phyloP scores from a whole-genome alignment of 768 basidiomycete genomes.

The Boletus eberwhitei region DNA sequence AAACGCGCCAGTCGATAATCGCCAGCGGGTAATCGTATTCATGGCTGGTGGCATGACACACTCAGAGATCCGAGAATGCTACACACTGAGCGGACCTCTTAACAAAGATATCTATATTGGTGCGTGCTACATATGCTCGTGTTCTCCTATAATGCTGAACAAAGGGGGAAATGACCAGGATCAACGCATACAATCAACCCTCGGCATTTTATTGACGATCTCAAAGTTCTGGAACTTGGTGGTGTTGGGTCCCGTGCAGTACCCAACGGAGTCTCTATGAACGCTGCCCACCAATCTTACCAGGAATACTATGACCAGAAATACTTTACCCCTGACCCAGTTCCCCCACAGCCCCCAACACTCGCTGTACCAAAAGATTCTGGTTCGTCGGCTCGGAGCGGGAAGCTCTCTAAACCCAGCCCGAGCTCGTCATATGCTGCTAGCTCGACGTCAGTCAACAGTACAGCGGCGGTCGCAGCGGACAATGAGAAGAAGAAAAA shows the following conservation, averaged over 20 bases:
- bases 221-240: slow-evolving; percentile 83
- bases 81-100: slow-evolving; percentile 66
- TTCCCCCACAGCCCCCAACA: slow-evolving; percentile 29
- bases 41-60: slow-evolving; percentile 95
- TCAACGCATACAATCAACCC: slow-evolving; percentile 89
- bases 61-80: slow-evolving; percentile 89
- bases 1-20: slow-evolving; percentile 47
- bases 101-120: slow-evolving; percentile 93
- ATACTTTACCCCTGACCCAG: slow-evolving; percentile 49
- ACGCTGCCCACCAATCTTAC: slow-evolving; percentile 46
- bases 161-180: slow-evolving; percentile 43
- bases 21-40: slow-evolving; percentile 83
- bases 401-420: slow-evolving; percentile 33
- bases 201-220: slow-evolving; percentile 77
- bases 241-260: slow-evolving; percentile 75
- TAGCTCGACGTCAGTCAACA: slow-evolving; percentile 46
- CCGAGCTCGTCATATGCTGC: slow-evolving; percentile 50
- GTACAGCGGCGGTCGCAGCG: slow-evolving; percentile 34
- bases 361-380: slow-evolving; percentile 28
- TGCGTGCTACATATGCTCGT: slow-evolving; percentile 44
- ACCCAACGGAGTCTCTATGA: slow-evolving; percentile 65
- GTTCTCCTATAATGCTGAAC: slow-evolving; percentile 27
- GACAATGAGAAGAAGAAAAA: slow-evolving; percentile 73
- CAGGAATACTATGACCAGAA: slow-evolving; percentile 81
- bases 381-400: slow-evolving; percentile 12